Base-by-base conservation (phyloP, 2,329 filamentous ascomycete genomes). In the Salinomyces thailandicus region DNA sequence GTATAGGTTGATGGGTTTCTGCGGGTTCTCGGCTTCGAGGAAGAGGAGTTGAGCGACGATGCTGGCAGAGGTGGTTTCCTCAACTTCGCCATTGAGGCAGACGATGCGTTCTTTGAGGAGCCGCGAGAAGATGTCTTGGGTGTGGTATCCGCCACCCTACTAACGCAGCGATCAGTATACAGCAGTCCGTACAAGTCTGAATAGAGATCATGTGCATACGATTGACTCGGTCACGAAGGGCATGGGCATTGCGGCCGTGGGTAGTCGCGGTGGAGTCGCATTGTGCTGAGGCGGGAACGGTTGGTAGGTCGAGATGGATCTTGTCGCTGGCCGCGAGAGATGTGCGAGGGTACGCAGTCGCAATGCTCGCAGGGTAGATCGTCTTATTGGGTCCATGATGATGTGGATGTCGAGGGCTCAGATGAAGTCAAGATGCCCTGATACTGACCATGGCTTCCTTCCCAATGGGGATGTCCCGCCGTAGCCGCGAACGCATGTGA, bases 21-120 rank as follows among this genome's bases (percentile, higher is more conserved):
- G 78, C 3, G 89, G 87, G 54, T 85, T 85, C 57, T 98, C 91
- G 53, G 89, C 91, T 70, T 98, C 93, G 61, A 98, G 85, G 74
- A 87, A 98, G 45, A 98, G 81, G 15, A 98, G 77, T 60, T 98
- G 93, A 1, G 91, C 85, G 18, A 96, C 89, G 45, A 96, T 85
- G 28, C 82, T 84, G n/a, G 91, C 89, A 24, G 86, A 93, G 48
- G 91, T 77, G 28, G 75, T 80, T 57, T 94, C 85, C 64, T 96
- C 83, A 39, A 96, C 86, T 55, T 83, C 72, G 54, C 89, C 89
- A 54, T 94, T 95, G 22, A 96, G 73, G 58, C 84, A 94, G 54
- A 98, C 73, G 54, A 96, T 96, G 45, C 89, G 84, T 69, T 96
- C 89, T 52, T 66, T 63, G n/a, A 68, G 58, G 8, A 67, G 60